Conservation (phyloP, 2,329 filamentous ascomycete species). For the Fusarium sp. region DNA sequence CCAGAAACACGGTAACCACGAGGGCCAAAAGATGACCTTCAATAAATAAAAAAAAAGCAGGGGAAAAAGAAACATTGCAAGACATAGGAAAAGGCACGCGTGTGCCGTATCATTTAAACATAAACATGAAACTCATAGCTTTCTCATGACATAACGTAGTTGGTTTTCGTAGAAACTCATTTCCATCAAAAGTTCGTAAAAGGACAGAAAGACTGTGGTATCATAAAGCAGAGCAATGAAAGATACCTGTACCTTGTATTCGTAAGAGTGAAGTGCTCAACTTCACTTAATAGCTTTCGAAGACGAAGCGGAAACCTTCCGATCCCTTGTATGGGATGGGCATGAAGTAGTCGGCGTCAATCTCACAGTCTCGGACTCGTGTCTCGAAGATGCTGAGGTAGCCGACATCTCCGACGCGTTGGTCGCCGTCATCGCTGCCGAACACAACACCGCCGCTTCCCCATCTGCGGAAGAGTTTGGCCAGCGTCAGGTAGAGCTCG, state of each 20-base stretch:
- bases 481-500: conserved; percentile 53
- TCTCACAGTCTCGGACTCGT: conserved; percentile 49
- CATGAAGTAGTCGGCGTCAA: conserved; percentile 54
- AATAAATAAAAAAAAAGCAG: not conserved
- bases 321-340: conserved; percentile 54
- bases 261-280: conserved; percentile 17
- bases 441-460: conserved; percentile 49
- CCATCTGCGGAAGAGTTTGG: conserved; percentile 54
- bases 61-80: conserved; percentile 2
- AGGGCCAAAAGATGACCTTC: conserved; percentile 12
- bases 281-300: conserved; percentile 44
- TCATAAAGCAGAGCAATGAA: conserved; percentile 27
- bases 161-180: conserved; percentile 28
- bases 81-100: conserved; percentile 39
- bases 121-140: conserved; percentile 35
- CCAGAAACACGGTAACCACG: conserved; percentile 16
- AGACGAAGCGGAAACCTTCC: conserved; percentile 50
- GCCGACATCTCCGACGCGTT: conserved; percentile 49
- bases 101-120: conserved; percentile 32
- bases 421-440: conserved; percentile 48
- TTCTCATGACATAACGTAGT: conserved; percentile 34
- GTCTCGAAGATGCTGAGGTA: conserved; percentile 52
- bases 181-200: conserved; percentile 22
- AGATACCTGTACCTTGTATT: conserved; percentile 18
- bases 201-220: conserved; percentile 25